Conservation (phyloP, 306 rosid genomes). For the Cucurbita pepo region DNA sequence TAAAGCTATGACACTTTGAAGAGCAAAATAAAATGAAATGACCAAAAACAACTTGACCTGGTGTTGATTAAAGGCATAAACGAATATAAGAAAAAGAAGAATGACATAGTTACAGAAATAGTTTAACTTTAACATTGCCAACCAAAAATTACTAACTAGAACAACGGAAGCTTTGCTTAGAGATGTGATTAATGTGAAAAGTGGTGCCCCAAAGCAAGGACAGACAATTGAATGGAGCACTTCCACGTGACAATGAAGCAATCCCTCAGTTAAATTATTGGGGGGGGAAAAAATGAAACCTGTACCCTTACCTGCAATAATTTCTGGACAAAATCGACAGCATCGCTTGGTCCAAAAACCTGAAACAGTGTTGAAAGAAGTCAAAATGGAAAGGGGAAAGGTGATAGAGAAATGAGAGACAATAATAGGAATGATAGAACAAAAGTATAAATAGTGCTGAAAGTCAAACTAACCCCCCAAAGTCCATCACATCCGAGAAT, state of each 20-base stretch:
- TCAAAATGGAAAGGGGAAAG: background rate
- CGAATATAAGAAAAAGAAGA: background rate
- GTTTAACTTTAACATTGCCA: background rate
- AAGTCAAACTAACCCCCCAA: conserved; percentile 57
- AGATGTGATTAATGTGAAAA: background rate
- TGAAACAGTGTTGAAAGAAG: conserved; percentile 15
- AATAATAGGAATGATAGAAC: background rate
- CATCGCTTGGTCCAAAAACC: conserved; percentile 96
- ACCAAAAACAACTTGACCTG: background rate
- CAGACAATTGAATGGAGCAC: background rate
- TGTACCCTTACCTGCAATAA: conserved; percentile 40
- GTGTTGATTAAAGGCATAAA: background rate
- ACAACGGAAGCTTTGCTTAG: background rate
- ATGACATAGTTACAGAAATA: background rate
- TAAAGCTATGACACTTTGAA: background rate
- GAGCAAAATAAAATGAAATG: background rate
- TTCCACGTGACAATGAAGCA: background rate
- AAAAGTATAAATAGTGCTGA: background rate
- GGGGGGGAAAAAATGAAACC: background rate
- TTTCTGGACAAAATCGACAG: conserved; percentile 75
- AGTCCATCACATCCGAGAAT: conserved; percentile 94
- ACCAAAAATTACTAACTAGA: background rate
- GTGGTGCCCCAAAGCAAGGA: background rate
- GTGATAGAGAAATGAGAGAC: conserved; percentile 8
- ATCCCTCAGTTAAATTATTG: background rate